phyloP scores from a whole-genome alignment of 1,139 yeast species.

The Scheffersomyces titani region DNA sequence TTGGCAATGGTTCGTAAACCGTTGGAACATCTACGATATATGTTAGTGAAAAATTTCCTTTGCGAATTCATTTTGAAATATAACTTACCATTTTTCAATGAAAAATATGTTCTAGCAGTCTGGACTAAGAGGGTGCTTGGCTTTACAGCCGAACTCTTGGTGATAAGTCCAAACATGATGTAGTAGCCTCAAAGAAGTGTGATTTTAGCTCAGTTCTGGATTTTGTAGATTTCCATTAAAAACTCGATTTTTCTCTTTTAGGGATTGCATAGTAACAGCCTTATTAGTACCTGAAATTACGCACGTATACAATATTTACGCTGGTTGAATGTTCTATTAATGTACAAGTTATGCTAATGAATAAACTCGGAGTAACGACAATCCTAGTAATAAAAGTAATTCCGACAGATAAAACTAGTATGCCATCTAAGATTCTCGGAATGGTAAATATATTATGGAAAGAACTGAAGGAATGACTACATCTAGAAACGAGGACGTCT shows the following conservation, averaged over 20 bases:
- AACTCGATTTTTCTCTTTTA: not conserved
- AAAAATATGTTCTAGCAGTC: constrained; percentile 21
- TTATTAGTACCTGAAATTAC: constrained; percentile 8
- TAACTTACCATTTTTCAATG: constrained; percentile 23
- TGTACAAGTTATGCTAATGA: constrained; percentile 5
- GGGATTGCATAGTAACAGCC: not conserved
- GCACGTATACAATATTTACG: constrained; percentile 3
- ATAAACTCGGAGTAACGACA: not conserved
- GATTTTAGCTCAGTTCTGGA: not conserved
- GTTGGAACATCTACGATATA: constrained; percentile 22
- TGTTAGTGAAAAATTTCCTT: not conserved
- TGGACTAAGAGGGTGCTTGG: constrained; percentile 10
- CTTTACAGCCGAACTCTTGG: constrained; percentile 11
- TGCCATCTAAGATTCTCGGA: not conserved
- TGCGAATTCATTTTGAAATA: not conserved
- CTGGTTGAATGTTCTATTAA: constrained; percentile 2
- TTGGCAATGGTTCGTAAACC: constrained; percentile 56
- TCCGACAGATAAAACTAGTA: not conserved
- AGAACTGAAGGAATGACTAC: not conserved
- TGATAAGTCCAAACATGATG: constrained; percentile 18
- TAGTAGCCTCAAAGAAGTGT: not conserved
- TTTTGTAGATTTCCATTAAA: not conserved
- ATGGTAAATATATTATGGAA: not conserved
- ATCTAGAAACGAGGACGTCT: constrained; percentile 80
- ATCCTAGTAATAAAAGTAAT: not conserved